Conservation (phyloP, 164 flowering plant species). For the Berberis vulgaris region DNA sequence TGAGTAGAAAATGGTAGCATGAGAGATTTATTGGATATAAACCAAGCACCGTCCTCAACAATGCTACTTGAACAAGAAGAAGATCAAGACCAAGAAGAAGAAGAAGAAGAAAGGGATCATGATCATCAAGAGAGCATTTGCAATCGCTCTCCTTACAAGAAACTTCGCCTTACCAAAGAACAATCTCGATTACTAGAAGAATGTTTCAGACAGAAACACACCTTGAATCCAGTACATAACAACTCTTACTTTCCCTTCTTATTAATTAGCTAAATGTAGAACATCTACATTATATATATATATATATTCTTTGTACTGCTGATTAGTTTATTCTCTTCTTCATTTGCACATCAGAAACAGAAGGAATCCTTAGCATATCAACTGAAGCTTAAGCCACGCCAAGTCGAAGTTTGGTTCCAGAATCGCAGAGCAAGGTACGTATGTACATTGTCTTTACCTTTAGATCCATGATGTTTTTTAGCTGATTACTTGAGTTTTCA, state of each 20-base stretch:
- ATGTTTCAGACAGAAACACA: neutral
- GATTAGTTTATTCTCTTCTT: neutral
- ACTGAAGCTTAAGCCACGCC: conserved; percentile 64
- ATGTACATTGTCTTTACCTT: neutral
- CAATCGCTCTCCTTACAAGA: neutral
- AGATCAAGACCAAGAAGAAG: neutral
- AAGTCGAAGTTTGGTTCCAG: conserved; percentile 96
- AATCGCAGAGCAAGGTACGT: conserved; percentile 79
- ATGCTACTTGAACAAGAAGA: neutral
- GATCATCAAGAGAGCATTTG: neutral
- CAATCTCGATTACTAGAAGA: neutral
- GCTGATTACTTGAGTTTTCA: too few species aligned
- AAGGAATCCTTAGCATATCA: conserved; percentile 59
- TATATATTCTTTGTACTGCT: neutral
- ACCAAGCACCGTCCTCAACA: neutral
- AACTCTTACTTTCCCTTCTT: neutral
- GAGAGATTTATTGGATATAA: neutral
- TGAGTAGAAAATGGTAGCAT: too few species aligned
- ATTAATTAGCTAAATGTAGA: neutral
- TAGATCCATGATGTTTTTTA: neutral
- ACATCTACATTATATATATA: neutral
- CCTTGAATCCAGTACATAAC: neutral
- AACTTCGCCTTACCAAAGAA: neutral
- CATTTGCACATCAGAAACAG: conserved; percentile 44
- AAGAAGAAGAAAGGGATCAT: neutral